Percentiles rank a stretch among this genome's conserved stretches.
These are phyloP conservation scores for Thoreauomyces humboldtii DNA, from an alignment of 192 early-diverging fungal genomes.

Conservation along the genomic window DNA sequence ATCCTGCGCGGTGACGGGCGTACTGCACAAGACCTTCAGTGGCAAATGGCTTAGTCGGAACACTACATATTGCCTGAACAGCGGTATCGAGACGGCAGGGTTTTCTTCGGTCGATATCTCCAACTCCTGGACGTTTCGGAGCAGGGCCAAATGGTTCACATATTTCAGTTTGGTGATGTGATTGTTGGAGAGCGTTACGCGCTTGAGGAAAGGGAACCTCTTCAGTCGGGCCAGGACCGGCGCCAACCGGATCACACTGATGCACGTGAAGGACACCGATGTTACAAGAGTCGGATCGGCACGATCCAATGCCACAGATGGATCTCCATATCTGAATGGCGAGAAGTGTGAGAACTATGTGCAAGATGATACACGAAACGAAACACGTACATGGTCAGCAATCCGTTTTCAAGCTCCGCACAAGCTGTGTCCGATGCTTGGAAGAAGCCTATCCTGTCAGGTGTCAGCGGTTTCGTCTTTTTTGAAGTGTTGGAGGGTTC, in stretches of 20 bases:
- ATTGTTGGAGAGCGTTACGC: conserved; percentile 30
- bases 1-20: conserved; percentile 14
- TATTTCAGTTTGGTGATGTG: conserved; percentile 30
- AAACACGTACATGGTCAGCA: conserved; percentile 7
- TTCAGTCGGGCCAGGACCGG: conserved; percentile 13
- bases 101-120: conserved; percentile 30
- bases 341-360: neutral
- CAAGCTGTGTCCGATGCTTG: conserved; percentile 2
- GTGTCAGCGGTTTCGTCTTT: too few species aligned
- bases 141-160: conserved; percentile 21
- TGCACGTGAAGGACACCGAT: conserved; percentile 15
- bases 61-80: conserved; percentile 35
- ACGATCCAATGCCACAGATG: conserved; percentile 24
- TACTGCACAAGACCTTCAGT: conserved; percentile 26
- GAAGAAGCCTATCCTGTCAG: too few species aligned
- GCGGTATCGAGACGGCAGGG: conserved; percentile 13
- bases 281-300: conserved; percentile 22
- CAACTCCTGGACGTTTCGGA: conserved; percentile 18
- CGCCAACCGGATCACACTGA: conserved; percentile 24
- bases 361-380: neutral
- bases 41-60: conserved; percentile 30
- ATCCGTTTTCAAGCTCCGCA: neutral
- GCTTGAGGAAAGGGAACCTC: conserved; percentile 21
- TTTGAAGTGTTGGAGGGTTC: too few species aligned
- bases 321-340: conserved; percentile 28